These are phyloP conservation scores for Beauveria australis DNA, from an alignment of 2,329 filamentous ascomycete species.

Conservation along the genomic window DNA sequence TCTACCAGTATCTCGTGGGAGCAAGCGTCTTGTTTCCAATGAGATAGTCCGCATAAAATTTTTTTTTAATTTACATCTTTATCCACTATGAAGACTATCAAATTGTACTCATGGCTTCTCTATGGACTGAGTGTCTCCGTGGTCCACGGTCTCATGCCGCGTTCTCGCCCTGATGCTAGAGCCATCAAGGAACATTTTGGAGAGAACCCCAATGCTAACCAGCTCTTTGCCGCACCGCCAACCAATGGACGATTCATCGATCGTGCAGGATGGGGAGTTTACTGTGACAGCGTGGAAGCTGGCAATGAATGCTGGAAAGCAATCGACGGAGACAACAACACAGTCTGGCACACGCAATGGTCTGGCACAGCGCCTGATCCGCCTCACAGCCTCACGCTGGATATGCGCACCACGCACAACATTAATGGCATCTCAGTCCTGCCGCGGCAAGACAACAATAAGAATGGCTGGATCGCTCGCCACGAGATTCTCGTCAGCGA, in stretches of 20 bases:
- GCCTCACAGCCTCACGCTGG: conserved; percentile 24
- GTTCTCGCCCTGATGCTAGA: background rate
- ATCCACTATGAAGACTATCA: background rate
- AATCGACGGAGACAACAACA: conserved; percentile 22
- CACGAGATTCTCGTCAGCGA: conserved; percentile 22
- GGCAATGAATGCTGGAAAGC: conserved; percentile 22
- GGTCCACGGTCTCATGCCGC: background rate
- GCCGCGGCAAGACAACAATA: conserved; percentile 20
- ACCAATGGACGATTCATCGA: background rate
- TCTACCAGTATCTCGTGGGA: too few species aligned
- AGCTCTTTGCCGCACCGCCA: conserved; percentile 6
- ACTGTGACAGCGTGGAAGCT: conserved; percentile 20
- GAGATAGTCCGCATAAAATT: too few species aligned
- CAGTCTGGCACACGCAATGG: conserved; percentile 22
- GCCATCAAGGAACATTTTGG: conserved; percentile 2
- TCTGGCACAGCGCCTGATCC: background rate
- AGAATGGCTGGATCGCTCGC: conserved; percentile 22
- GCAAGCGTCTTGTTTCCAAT: too few species aligned
- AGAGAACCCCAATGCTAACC: conserved; percentile 5
- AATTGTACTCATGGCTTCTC: background rate
- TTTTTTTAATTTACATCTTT: background rate
- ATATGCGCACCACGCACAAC: conserved; percentile 19
- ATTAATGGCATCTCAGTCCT: conserved; percentile 23
- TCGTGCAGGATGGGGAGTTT: conserved; percentile 18
- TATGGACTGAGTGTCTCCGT: background rate